phyloP scores from a whole-genome alignment of 768 basidiomycete genomes.

The Lyophyllum atratum region DNA sequence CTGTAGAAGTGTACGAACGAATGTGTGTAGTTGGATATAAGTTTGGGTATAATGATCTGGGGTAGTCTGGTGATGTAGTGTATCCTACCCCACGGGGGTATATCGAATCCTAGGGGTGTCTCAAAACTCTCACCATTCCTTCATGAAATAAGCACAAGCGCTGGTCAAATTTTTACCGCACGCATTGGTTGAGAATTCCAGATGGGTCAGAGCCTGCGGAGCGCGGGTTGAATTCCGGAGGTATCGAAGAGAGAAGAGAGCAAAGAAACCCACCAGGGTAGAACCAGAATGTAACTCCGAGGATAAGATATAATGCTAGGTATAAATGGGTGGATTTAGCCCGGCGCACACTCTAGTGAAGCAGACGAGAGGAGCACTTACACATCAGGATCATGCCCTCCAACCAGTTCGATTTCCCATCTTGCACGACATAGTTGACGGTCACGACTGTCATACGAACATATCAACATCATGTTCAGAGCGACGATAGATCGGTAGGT shows the following conservation, averaged over 20 bases:
- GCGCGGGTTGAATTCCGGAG: not conserved
- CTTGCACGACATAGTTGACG: slow-evolving; percentile 83
- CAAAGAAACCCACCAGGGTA: slow-evolving; percentile 41
- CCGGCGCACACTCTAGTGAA: not conserved
- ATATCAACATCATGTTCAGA: not conserved
- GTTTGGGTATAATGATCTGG: too few relatives aligned
- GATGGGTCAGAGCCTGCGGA: slow-evolving; percentile 32
- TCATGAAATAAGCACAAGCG: too few relatives aligned
- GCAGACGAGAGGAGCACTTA: slow-evolving; percentile 30
- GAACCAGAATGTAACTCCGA: slow-evolving; percentile 71
- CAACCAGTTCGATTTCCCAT: slow-evolving; percentile 91
- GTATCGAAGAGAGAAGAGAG: not conserved
- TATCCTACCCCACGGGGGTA: too few relatives aligned
- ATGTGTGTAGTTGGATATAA: too few relatives aligned
- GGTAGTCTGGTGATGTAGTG: too few relatives aligned
- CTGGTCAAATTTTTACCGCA: not conserved
- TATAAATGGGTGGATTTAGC: not conserved
- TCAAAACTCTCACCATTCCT: too few relatives aligned
- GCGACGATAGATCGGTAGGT: not conserved
- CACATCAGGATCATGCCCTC: slow-evolving; percentile 76
- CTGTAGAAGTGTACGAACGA: too few relatives aligned
- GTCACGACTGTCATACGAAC: slow-evolving; percentile 58
- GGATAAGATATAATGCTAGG: slow-evolving; percentile 68
- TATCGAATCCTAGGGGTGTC: too few relatives aligned
- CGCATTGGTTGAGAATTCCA: slow-evolving; percentile 26